Base-by-base conservation (phyloP, 139 green algal genomes). In the Deuterostichococcus epilithicus region DNA sequence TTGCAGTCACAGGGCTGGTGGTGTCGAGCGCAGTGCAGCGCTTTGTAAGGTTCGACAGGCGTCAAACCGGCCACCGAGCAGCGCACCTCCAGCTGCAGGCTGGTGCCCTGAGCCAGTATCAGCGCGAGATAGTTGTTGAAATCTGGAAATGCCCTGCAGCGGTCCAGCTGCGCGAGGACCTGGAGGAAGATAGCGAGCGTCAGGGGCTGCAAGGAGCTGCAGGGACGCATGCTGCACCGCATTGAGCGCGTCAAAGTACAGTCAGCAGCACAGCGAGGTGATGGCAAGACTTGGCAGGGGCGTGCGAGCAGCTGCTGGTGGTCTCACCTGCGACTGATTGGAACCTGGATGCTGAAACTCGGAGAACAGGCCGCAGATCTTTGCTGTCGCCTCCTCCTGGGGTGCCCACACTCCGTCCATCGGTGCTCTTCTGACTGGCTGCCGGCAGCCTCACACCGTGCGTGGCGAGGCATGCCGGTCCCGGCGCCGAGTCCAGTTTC, bases 111-210 rank as follows among this genome's bases (percentile, higher is more conserved):
- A 0, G 87, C 86, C 34, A 99, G 91, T 28, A 99, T 91, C 78
- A 88, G 95, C 1, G 94, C 89, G 1, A 99, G 81, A 80, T 99
- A 99, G 75, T 95, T 96, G 81, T 94, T 94, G 85, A 98, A 99
- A 78, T 99, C 95, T 1, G 94, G 91, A 37, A 90, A 88, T 20
- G 77, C 65, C 35, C 76, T 86, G 76, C 86, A 96, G 38, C 88
- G 76, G 33, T 98, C 83, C 10, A 99, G 84, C 72, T 96, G 88
- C 25, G 90, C 75, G 32, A 96, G 84, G 34, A 98, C 92, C 93
- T 97, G 91, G 76, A 81, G 42, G 68, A 3, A n/a, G 33, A 28
- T 42, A 39, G 33, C 22, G 2, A 39, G 76, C 32, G 10, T 25
- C 33, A 52, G 3, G 28, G 34, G 39, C n/a, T 30, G 13, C 1